These are phyloP conservation scores for Penicillium corylophilum DNA, from an alignment of 2,329 filamentous ascomycete species.

Conservation along the genomic window DNA sequence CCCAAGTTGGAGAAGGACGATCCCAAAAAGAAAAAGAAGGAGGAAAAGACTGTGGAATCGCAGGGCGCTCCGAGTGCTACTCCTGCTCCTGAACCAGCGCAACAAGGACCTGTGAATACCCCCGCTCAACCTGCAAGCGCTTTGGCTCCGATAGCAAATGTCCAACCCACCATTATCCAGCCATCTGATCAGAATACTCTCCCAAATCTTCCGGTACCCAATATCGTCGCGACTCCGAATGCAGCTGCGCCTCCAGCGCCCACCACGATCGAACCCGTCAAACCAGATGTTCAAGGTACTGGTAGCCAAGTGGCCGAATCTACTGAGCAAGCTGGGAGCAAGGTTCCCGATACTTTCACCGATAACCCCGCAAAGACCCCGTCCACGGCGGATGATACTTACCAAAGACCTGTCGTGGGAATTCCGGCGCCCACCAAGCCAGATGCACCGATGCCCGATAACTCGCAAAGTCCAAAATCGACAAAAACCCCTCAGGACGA, in stretches of 20 bases:
- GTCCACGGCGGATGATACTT: neutral
- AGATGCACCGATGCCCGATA: neutral
- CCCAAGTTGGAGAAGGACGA: constrained; percentile 43
- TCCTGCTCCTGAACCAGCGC: constrained; percentile 4
- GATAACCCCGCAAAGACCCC: neutral
- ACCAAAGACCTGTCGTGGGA: constrained; percentile 8
- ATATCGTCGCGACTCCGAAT: neutral
- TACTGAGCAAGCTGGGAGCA: neutral
- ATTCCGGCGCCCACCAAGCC: neutral
- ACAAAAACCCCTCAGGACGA: neutral
- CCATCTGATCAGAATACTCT: constrained; percentile 6
- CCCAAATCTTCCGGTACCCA: neutral
- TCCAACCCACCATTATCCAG: neutral
- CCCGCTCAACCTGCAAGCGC: neutral
- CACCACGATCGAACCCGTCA: neutral
- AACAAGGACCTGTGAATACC: neutral
- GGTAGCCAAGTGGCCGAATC: neutral
- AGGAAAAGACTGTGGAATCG: constrained; percentile 25
- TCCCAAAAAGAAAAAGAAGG: constrained; percentile 32
- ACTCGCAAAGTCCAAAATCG: neutral
- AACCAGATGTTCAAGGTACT: neutral
- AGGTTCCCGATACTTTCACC: neutral
- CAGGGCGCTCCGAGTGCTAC: constrained; percentile 11
- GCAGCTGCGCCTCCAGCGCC: neutral
- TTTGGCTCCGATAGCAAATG: neutral